These are phyloP conservation scores for Wickerhamiella lipophila DNA, from an alignment of 805 yeast species.

Conservation along the genomic window DNA sequence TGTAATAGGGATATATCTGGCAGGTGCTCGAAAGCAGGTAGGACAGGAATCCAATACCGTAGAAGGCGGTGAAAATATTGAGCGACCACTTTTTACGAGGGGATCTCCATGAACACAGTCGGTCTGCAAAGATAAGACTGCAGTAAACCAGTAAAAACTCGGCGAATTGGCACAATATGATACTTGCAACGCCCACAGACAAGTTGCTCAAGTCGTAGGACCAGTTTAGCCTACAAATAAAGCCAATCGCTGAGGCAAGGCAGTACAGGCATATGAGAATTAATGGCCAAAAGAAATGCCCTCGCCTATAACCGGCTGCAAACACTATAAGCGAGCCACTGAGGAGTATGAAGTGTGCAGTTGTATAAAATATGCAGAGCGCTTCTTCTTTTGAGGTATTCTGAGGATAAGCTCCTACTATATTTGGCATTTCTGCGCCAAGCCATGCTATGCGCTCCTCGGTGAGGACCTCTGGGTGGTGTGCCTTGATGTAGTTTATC, in stretches of 20 bases:
- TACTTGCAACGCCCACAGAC: slow-evolving; percentile 42
- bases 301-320: slow-evolving; percentile 37
- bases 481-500: not conserved
- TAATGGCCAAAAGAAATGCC: slow-evolving; percentile 48
- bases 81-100: slow-evolving; percentile 54
- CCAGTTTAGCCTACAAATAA: slow-evolving; percentile 47
- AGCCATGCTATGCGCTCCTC: not conserved
- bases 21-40: slow-evolving; percentile 55
- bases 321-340: slow-evolving; percentile 41
- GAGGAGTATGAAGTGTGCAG: slow-evolving; percentile 17
- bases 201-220: slow-evolving; percentile 37
- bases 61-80: slow-evolving; percentile 37
- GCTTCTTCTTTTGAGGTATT: slow-evolving; percentile 29
- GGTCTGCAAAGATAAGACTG: slow-evolving; percentile 54
- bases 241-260: slow-evolving; percentile 44
- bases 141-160: slow-evolving; percentile 47
- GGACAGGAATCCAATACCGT: slow-evolving; percentile 42
- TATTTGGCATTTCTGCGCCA: slow-evolving; percentile 24
- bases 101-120: slow-evolving; percentile 64
- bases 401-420: slow-evolving; percentile 44
- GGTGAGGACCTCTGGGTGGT: not conserved
- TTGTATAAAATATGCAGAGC: not conserved
- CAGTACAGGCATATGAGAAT: slow-evolving; percentile 44
- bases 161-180: slow-evolving; percentile 44
- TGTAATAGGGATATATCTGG: slow-evolving; percentile 46